Evolutionary conservation across 306 rosid genomes (phyloP), one percentile per base, ranked within the genome.

Genomic region (Cucurbita moschata): DNA sequence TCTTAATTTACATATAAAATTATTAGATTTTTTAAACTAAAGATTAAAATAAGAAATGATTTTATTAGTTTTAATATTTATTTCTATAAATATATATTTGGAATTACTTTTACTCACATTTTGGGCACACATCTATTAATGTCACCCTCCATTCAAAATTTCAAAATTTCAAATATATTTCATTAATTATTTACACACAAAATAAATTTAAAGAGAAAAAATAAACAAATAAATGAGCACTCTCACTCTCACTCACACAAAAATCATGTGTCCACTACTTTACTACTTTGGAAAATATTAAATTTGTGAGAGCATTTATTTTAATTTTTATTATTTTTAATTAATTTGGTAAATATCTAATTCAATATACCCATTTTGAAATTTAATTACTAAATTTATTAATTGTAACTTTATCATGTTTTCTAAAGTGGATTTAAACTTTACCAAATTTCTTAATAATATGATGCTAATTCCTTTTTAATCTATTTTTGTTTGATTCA

Each of bases 141-240:
- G 47, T 50, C 60, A 70, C 74, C 74, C 58, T 70, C 59, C 57
- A 69, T 70, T 70, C 47, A 70, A 70, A 70, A 30, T 70, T 70
- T 50, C 43, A 70, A 70, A 70, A 8, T 0, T 70, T 70, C 74
- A 70, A 70, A 70, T 50, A 70, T 70, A 51, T 51, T 69, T 35
- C 44, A 49, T 70, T 49, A 50, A 70, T 70, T 70, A 3, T 9
- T 70, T 15, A 26, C 59, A 8, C 44, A 26, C 30, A 3, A 6
- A 68, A 60, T 67, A 21, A 46, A 67, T 67, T 26, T 40, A 39
- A 26, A 42, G 30, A 44, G 8, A 26, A 30, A 23, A 51, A 47
- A 47, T 1, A 11, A 13, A 49, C 0, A 12, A 50, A 14, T 30
- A 35, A 60, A 39, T 39, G 15, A 42, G 37, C 18, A 18, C 11